Evolutionary conservation across 306 rosid species (phyloP).

Genomic region (Vicia faba): DNA sequence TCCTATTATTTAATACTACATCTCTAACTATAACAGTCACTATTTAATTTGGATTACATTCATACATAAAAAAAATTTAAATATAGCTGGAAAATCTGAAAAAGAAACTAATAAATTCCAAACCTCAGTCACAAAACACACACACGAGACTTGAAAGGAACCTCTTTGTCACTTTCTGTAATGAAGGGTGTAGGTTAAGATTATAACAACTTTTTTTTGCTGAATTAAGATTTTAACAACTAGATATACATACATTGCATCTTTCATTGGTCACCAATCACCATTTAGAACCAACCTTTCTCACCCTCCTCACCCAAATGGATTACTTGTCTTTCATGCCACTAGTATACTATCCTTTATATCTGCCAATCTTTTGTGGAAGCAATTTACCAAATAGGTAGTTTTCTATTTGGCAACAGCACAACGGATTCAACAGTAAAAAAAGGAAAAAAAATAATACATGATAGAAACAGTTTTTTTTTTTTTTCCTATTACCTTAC

Average conservation of each 20-base stretch:
- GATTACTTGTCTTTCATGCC: slow-evolving; percentile 35
- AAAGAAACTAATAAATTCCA: slow-evolving; percentile 11
- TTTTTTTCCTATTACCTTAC: background rate
- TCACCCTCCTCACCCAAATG: slow-evolving; percentile 30
- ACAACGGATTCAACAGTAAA: background rate
- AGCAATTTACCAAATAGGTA: slow-evolving; percentile 6
- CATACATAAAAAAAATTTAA: slow-evolving; percentile 13
- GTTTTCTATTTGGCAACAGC: background rate
- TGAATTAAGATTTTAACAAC: slow-evolving; percentile 17
- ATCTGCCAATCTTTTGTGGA: slow-evolving; percentile 23
- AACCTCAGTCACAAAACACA: background rate
- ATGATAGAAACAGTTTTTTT: background rate
- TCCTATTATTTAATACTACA: slow-evolving; percentile 14
- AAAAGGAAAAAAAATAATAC: background rate
- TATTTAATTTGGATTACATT: slow-evolving; percentile 19
- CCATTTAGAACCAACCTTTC: slow-evolving; percentile 30
- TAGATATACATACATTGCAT: background rate
- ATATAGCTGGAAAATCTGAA: slow-evolving; percentile 27
- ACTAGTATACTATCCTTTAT: slow-evolving; percentile 17
- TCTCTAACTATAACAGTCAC: slow-evolving; percentile 11
- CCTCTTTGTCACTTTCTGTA: slow-evolving; percentile 2
- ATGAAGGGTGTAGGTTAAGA: slow-evolving; percentile 30
- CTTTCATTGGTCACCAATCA: slow-evolving; percentile 25
- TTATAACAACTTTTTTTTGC: background rate
- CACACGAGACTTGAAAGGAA: slow-evolving; percentile 18